Base-by-base conservation (phyloP, 164 flowering plant genomes). In the Houttuynia cordata region DNA sequence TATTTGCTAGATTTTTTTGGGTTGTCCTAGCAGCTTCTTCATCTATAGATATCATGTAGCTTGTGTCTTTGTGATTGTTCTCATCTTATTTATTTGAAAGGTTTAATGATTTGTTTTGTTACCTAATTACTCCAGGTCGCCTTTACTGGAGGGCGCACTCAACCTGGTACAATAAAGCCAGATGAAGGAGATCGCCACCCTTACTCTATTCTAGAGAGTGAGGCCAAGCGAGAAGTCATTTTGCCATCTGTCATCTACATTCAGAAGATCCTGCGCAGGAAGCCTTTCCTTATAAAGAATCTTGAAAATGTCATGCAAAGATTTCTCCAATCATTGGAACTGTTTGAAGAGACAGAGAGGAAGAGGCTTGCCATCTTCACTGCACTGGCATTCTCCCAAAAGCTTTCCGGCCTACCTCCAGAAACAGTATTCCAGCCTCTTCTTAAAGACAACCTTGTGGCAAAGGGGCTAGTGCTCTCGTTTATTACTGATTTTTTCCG, bases 181-280 rank as follows among this genome's bases (percentile, higher is more conserved):
- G 98, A 92, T 81, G 98, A 92, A 81, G 98, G 98, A 72, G 98
- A 89, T 78, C 88, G 87, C 66, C 98, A 89, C 62, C 67, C 87
- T 61, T 85, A 74, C 75, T 89, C 98, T 69, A 71, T 92, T 64
- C 64, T 92, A 71, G 96, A 87, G 63, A 80, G 86, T 77, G 93
- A 89, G 63, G 83, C 98, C 19, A 79, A 55, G 51, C 86, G 93
- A 67, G 98, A 89, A 75, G 76, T 77, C 39, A 82, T 92, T 69
- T 71, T 87, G 71, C 96, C 96, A n/a, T 92, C 78, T 80, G 93
- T 89, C 14, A 79, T 92, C 47, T 92, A 84, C 76, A 70, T 92
- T 64, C 98, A 89, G 78, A 89, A 92, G 81, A 84, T 89, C 54
- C 58, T 92, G 70, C 77, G 97, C 42, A 65, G 98, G 52, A 84